These are phyloP conservation scores for Mrakia frigida DNA, from an alignment of 768 basidiomycete genomes.

Conservation along the genomic window DNA sequence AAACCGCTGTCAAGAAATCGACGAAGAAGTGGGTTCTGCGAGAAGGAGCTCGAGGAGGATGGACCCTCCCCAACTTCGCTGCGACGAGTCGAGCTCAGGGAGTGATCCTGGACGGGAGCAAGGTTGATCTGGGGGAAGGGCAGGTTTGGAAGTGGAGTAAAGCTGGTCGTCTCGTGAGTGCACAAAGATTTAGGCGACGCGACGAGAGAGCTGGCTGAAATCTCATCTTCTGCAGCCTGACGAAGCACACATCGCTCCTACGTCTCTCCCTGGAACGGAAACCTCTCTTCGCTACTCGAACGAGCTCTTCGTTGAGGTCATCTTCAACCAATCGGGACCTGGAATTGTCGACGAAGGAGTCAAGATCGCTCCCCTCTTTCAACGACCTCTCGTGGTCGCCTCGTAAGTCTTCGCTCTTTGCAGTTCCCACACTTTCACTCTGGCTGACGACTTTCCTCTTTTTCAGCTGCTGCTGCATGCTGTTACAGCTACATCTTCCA, in stretches of 20 bases:
- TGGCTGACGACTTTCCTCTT: background rate
- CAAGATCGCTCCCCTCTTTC: conserved; percentile 11
- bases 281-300: background rate
- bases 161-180: conserved; percentile 1
- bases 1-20: background rate
- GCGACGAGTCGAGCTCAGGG: background rate
- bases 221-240: background rate
- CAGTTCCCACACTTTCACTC: background rate
- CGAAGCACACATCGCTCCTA: background rate
- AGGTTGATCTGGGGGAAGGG: background rate
- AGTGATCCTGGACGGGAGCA: conserved; percentile 1
- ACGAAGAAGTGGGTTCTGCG: background rate
- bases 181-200: too few species aligned
- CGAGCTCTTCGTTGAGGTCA: conserved; percentile 18
- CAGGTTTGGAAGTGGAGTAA: conserved; percentile 20
- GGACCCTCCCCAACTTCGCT: background rate
- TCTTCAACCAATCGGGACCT: conserved; percentile 4
- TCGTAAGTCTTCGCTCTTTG: background rate
- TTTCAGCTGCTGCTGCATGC: conserved; percentile 4
- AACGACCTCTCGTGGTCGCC: background rate
- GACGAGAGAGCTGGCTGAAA: too few species aligned
- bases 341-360: background rate
- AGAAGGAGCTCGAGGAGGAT: background rate
- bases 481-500: background rate
- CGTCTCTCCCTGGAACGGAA: conserved; percentile 7